phyloP scores from a whole-genome alignment of 768 basidiomycete species.

The Lactarius psammicola region DNA sequence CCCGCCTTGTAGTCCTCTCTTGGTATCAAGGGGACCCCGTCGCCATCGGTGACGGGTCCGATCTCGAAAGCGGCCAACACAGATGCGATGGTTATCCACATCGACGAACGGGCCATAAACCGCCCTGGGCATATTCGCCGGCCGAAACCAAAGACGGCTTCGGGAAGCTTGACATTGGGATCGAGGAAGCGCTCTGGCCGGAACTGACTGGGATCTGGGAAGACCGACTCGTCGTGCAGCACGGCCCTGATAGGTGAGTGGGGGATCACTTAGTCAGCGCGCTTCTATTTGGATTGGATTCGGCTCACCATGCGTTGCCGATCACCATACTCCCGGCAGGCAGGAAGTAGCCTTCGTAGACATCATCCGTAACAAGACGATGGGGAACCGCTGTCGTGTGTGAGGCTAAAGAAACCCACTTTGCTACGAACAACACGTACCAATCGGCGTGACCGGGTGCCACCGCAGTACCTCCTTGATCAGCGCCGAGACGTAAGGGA shows the following conservation, averaged over 20 bases:
- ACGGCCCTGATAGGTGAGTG: constrained; percentile 20
- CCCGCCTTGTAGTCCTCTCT: constrained; percentile 18
- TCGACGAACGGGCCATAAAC: constrained; percentile 22
- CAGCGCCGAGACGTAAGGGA: constrained; percentile 34
- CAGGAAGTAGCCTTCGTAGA: constrained; percentile 33
- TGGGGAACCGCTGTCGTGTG: constrained; percentile 30
- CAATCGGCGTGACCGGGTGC: constrained; percentile 30
- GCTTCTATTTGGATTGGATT: not conserved
- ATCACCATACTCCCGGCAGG: constrained; percentile 35
- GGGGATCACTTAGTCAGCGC: not conserved
- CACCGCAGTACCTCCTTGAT: constrained; percentile 32
- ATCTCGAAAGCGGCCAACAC: constrained; percentile 22
- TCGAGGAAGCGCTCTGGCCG: constrained; percentile 25
- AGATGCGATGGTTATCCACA: constrained; percentile 22
- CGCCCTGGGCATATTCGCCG: constrained; percentile 25
- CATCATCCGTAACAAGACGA: constrained; percentile 28
- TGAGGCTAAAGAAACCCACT: not conserved
- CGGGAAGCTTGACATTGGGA: constrained; percentile 4
- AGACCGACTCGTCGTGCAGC: constrained; percentile 19
- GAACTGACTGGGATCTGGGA: constrained; percentile 22
- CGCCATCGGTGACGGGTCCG: not conserved
- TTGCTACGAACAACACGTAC: constrained; percentile 1
- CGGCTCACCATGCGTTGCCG: constrained; percentile 29
- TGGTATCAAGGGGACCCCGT: constrained; percentile 10
- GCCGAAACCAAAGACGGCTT: constrained; percentile 24